Evolutionary conservation across 345 rosid species (phyloP).

Genomic region (Bruguiera sexangula): DNA sequence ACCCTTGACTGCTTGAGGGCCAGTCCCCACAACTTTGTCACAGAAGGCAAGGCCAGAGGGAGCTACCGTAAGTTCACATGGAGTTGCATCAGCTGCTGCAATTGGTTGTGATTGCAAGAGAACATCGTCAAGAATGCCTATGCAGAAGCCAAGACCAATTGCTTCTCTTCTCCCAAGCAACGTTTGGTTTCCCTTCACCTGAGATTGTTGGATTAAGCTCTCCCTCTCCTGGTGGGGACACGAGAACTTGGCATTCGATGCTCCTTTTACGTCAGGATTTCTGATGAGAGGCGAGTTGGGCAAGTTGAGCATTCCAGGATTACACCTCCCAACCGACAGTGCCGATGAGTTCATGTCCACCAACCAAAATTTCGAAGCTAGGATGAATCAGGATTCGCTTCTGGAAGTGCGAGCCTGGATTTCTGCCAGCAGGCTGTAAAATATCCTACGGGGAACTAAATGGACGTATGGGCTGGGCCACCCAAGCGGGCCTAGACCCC

Average conservation of each 20-base stretch:
- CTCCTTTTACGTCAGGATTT: constrained; percentile 11
- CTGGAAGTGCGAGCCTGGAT: background rate
- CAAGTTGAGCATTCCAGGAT: constrained; percentile 25
- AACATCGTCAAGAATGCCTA: constrained; percentile 39
- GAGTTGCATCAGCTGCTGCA: constrained; percentile 40
- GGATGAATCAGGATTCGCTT: background rate
- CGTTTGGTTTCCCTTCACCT: constrained; percentile 16
- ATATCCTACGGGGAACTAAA: no score
- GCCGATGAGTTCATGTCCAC: constrained; percentile 51
- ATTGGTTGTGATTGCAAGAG: constrained; percentile 19
- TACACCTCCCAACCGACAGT: constrained; percentile 37
- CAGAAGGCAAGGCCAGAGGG: constrained; percentile 90
- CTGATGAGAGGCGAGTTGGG: constrained; percentile 13
- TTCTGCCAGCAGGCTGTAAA: no score
- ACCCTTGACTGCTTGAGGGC: constrained; percentile 75
- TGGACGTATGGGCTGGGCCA: no score
- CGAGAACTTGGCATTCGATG: constrained; percentile 18
- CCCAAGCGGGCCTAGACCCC: no score
- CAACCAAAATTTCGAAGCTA: constrained; percentile 15
- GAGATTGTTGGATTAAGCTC: constrained; percentile 7
- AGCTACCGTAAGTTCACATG: constrained; percentile 65
- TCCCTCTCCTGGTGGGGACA: constrained; percentile 17
- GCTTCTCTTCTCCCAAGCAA: constrained; percentile 63
- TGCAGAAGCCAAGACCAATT: constrained; percentile 34
- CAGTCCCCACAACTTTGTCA: constrained; percentile 70